A percentile compares a stretch with the other conserved stretches of the same genome.
Evolutionary conservation across 2,329 filamentous ascomycete genomes (phyloP).

Genomic region (Metarhizium sp.): DNA sequence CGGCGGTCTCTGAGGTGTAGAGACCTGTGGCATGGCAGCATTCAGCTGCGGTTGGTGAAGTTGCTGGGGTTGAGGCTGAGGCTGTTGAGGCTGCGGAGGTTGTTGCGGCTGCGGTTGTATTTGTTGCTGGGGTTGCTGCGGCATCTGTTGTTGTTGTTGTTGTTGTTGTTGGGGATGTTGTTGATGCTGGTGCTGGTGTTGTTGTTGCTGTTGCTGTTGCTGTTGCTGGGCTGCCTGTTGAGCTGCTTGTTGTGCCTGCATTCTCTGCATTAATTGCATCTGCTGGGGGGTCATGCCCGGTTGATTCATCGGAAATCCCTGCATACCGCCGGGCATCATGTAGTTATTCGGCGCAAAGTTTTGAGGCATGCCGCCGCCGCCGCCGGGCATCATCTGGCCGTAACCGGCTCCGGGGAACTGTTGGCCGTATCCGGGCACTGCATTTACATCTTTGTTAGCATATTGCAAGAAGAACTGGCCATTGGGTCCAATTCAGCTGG

Average conservation of each 20-base stretch:
- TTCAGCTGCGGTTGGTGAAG: constrained; percentile 11
- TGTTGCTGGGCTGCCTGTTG: constrained; percentile 17
- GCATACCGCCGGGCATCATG: constrained; percentile 46
- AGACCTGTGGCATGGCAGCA: constrained; percentile 10
- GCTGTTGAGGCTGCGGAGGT: constrained; percentile 2
- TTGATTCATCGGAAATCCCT: constrained; percentile 47
- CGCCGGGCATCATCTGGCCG: constrained; percentile 38
- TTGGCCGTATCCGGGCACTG: constrained; percentile 49
- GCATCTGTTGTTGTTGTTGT: constrained; percentile 17
- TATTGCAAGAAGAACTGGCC: not conserved
- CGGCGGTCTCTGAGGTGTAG: constrained; percentile 14
- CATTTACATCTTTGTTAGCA: constrained; percentile 9
- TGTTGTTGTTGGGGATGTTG: constrained; percentile 16
- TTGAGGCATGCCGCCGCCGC: constrained; percentile 34
- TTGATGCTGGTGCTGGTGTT: constrained; percentile 20
- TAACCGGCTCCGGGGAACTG: constrained; percentile 51
- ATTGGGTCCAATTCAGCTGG: not conserved
- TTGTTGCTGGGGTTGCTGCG: constrained; percentile 14
- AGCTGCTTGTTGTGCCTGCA: constrained; percentile 18
- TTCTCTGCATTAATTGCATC: constrained; percentile 35
- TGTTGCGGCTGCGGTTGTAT: not conserved
- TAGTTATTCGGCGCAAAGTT: constrained; percentile 37
- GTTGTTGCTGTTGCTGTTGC: constrained; percentile 19
- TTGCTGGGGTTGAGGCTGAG: constrained; percentile 20
- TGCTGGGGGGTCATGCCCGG: constrained; percentile 39